phyloP scores from a whole-genome alignment of 75 land plant genomes.

The Ceratopteris richardii region DNA sequence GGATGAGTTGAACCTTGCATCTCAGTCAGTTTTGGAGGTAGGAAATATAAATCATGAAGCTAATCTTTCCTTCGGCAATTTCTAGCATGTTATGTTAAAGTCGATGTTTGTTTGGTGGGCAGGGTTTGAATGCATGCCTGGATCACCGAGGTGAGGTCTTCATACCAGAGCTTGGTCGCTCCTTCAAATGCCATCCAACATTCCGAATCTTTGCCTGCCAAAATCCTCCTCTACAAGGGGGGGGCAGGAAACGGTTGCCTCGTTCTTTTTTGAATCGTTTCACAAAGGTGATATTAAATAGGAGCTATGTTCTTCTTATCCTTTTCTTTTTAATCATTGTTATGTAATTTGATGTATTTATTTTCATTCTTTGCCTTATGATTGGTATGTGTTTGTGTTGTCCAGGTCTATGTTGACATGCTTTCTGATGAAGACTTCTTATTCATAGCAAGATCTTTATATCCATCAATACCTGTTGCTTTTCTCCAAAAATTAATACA shows the following conservation, averaged over 20 bases:
- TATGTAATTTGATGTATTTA: no score
- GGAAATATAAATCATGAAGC: not conserved
- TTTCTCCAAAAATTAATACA: conserved; percentile 52
- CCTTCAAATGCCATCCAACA: conserved; percentile 74
- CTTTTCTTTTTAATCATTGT: no score
- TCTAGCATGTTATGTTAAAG: no score
- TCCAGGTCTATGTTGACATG: conserved; percentile 85
- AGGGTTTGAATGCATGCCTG: conserved; percentile 95
- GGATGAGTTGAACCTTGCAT: conserved; percentile 97
- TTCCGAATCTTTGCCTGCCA: conserved; percentile 98
- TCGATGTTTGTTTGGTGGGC: not conserved
- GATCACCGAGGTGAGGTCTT: conserved; percentile 98
- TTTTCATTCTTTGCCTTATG: no score
- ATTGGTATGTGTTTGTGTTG: no score
- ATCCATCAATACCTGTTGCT: conserved; percentile 48
- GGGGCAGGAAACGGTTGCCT: conserved; percentile 96
- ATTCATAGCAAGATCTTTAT: conserved; percentile 59
- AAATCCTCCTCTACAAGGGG: conserved; percentile 91
- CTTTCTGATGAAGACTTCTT: conserved; percentile 69
- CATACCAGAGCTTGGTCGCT: conserved; percentile 77
- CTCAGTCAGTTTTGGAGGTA: conserved; percentile 97
- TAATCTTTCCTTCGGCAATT: no score
- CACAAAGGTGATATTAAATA: conserved; percentile 54
- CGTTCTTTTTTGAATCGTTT: conserved; percentile 97
- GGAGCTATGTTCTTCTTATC: no score